Evolutionary conservation across 2,329 filamentous ascomycete species (phyloP).

Genomic region (Colletotrichum shisoi): DNA sequence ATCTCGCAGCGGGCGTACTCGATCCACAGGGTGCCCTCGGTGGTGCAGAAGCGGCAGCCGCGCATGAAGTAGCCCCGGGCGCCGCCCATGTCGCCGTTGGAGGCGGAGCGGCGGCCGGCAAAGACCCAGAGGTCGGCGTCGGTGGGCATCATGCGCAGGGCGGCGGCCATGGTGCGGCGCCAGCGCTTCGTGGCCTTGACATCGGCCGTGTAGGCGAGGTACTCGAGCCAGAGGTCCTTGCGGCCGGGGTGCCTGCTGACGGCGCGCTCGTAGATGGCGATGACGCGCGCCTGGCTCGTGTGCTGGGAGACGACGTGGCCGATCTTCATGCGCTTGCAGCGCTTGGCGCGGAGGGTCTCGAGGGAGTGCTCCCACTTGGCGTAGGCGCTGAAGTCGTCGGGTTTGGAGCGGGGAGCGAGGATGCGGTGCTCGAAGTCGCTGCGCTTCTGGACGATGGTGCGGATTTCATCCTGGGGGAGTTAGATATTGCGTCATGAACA

Average conservation of each 20-base stretch:
- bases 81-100: constrained; percentile 84
- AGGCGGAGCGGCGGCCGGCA: constrained; percentile 79
- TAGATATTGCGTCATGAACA: constrained; percentile 22
- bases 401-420: constrained; percentile 78
- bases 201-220: constrained; percentile 80
- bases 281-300: constrained; percentile 80
- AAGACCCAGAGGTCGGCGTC: constrained; percentile 87
- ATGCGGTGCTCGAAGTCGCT: constrained; percentile 93
- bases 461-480: constrained; percentile 78
- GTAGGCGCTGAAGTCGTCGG: constrained; percentile 85
- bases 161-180: constrained; percentile 70
- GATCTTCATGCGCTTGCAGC: constrained; percentile 81
- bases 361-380: constrained; percentile 74
- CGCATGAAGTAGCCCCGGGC: constrained; percentile 87
- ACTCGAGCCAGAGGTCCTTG: constrained; percentile 85
- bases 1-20: constrained; percentile 93
- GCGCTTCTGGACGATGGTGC: constrained; percentile 84
- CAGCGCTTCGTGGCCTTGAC: constrained; percentile 72
- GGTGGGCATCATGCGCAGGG: constrained; percentile 84
- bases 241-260: constrained; percentile 85
- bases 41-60: constrained; percentile 87
- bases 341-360: constrained; percentile 80
- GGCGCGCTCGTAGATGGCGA: constrained; percentile 87
- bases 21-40: constrained; percentile 77
- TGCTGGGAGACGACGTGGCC: constrained; percentile 70